Conservation (phyloP, 1,139 yeast genomes). For the Fermentozyma sake region DNA sequence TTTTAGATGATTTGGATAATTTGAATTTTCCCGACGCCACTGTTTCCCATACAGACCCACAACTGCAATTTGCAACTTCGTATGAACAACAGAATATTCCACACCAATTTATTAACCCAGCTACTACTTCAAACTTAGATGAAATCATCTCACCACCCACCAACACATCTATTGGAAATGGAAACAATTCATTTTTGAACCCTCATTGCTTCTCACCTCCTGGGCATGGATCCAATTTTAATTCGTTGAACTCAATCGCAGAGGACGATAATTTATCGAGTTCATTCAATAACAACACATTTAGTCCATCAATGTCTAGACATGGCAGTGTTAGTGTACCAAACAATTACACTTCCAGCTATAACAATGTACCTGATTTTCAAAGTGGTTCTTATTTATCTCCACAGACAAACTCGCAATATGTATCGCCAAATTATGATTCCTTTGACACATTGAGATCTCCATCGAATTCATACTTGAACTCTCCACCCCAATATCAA, state of each 20-base stretch:
- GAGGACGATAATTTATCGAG: constrained; percentile 20
- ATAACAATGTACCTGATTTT: constrained; percentile 11
- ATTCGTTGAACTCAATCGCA: constrained; percentile 29
- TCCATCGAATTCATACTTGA: constrained; percentile 29
- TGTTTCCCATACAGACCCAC: neutral
- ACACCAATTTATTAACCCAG: constrained; percentile 10
- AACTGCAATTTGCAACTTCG: neutral
- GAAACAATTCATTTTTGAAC: constrained; percentile 24
- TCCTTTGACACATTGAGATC: constrained; percentile 29
- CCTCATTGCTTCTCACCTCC: constrained; percentile 45
- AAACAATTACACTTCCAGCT: too few relatives aligned
- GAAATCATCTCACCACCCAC: constrained; percentile 33
- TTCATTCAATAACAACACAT: constrained; percentile 13
- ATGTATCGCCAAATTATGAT: constrained; percentile 15
- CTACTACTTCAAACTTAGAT: constrained; percentile 26
- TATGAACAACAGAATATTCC: neutral
- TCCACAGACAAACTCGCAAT: constrained; percentile 12
- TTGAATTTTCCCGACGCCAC: constrained; percentile 11
- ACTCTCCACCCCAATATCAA: constrained; percentile 32
- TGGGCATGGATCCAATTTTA: constrained; percentile 19
- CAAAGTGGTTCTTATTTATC: constrained; percentile 12
- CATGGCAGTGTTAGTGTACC: constrained; percentile 31
- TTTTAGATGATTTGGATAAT: constrained; percentile 31
- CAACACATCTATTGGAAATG: too few relatives aligned
- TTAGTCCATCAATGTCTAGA: constrained; percentile 30